Conservation (phyloP, 148 eudicot genomes). For the Amaranthus cruentus region DNA sequence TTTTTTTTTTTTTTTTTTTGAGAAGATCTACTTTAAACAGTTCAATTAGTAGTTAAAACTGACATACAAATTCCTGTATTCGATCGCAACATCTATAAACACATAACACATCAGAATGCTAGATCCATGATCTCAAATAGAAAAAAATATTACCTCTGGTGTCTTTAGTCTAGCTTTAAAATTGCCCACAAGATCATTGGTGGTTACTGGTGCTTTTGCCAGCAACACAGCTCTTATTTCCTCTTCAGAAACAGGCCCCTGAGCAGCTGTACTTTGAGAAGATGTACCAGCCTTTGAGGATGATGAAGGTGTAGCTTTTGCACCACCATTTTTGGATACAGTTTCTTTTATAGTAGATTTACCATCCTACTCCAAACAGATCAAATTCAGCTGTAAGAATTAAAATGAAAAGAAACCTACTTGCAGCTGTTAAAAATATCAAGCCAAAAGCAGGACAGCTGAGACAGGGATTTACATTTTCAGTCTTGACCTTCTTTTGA, state of each 20-base stretch:
- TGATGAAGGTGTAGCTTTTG: slow-evolving; percentile 40
- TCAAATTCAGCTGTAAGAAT: not conserved
- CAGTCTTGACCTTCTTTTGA: slow-evolving; percentile 76
- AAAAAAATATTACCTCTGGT: slow-evolving; percentile 50
- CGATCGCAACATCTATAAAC: not conserved
- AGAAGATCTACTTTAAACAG: not conserved
- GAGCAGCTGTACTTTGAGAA: slow-evolving; percentile 16
- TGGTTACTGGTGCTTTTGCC: slow-evolving; percentile 71
- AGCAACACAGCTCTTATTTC: slow-evolving; percentile 77
- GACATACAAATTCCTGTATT: not conserved
- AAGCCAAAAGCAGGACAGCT: not conserved
- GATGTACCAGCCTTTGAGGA: slow-evolving; percentile 35
- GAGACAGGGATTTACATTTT: slow-evolving; percentile 46
- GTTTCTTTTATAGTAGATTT: slow-evolving; percentile 56
- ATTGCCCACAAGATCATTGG: slow-evolving; percentile 73
- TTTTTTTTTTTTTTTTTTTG: no score
- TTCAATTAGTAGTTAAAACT: not conserved
- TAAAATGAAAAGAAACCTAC: not conserved
- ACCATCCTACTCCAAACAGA: slow-evolving; percentile 42
- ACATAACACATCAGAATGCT: no score
- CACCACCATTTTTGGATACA: slow-evolving; percentile 35
- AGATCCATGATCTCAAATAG: not conserved
- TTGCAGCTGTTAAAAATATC: not conserved
- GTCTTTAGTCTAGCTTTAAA: slow-evolving; percentile 74
- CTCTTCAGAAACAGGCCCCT: slow-evolving; percentile 89